Percentiles rank a stretch among this genome's conserved stretches.
Evolutionary conservation across 2,329 filamentous ascomycete genomes (phyloP).

Genomic region (Parafenestella ontariensis): DNA sequence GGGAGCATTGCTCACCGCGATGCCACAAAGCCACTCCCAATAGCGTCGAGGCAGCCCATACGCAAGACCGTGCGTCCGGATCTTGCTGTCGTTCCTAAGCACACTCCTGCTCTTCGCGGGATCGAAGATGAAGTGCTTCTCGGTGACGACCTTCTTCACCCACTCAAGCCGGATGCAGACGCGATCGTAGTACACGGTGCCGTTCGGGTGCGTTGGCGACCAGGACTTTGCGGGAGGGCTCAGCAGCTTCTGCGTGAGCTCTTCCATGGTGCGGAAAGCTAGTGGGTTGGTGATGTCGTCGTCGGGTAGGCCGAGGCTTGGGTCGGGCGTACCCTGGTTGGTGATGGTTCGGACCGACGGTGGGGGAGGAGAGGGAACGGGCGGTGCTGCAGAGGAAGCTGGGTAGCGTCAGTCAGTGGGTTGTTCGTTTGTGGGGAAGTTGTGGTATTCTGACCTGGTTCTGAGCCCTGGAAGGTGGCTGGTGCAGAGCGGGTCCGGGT

Average conservation of each 20-base stretch:
- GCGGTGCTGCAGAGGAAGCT: neutral
- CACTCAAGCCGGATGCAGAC: neutral
- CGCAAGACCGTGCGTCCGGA: neutral
- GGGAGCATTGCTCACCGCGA: neutral
- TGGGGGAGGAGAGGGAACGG: neutral
- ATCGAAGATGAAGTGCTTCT: constrained; percentile 1
- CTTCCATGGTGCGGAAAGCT: neutral
- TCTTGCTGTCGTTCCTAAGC: constrained; percentile 1
- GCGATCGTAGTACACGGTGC: neutral
- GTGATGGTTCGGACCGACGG: neutral
- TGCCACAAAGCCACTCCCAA: neutral
- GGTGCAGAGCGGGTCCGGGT: neutral
- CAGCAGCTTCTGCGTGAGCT: neutral
- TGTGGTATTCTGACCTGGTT: neutral
- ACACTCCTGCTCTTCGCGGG: neutral
- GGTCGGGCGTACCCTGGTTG: neutral
- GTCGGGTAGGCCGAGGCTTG: neutral
- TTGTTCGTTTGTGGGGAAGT: neutral
- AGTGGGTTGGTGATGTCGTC: neutral
- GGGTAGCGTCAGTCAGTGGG: neutral
- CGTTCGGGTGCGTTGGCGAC: neutral
- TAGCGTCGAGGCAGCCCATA: neutral
- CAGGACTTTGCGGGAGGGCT: neutral
- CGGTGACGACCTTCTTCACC: neutral
- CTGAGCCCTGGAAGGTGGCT: neutral